These are phyloP conservation scores for Podaxis pistillaris DNA, from an alignment of 768 basidiomycete genomes.

Conservation along the genomic window DNA sequence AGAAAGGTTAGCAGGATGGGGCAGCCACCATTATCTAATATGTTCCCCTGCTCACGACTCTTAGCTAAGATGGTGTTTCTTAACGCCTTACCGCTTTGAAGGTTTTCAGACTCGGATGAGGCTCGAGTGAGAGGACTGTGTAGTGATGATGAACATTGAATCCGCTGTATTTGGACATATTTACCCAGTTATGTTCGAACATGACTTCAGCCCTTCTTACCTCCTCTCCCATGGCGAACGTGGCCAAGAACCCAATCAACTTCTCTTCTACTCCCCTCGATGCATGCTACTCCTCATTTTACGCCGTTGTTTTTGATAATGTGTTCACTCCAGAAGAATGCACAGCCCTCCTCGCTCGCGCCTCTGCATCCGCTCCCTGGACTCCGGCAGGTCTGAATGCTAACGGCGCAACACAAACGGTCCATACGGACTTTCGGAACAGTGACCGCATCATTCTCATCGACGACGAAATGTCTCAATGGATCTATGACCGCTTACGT, in stretches of 20 bases:
- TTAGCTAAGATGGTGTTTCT: no score
- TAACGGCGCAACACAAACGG: slow-evolving; percentile 19
- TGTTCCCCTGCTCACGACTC: no score
- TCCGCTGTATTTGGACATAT: no score
- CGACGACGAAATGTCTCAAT: slow-evolving; percentile 25
- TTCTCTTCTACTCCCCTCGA: slow-evolving; percentile 30
- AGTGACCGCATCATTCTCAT: slow-evolving; percentile 34
- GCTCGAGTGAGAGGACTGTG: no score
- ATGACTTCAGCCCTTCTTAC: no score
- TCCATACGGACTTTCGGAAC: slow-evolving; percentile 33
- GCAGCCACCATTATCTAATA: no score
- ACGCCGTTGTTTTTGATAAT: slow-evolving; percentile 37
- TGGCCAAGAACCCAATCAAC: slow-evolving; percentile 21
- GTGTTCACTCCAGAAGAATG: slow-evolving; percentile 38
- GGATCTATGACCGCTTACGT: slow-evolving; percentile 30
- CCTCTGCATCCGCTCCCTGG: slow-evolving; percentile 29
- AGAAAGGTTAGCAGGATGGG: no score
- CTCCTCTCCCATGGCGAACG: background rate
- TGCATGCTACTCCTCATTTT: slow-evolving; percentile 29
- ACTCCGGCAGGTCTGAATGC: slow-evolving; percentile 30
- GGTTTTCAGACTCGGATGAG: no score
- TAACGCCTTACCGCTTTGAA: no score
- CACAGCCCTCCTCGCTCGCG: slow-evolving; percentile 26
- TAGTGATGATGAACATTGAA: no score
- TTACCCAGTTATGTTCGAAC: no score